A percentile compares a stretch with the other conserved stretches of the same genome.
Evolutionary conservation across 108 stramenopile genomes (phyloP).

Genomic region (Nitzschia sp.): DNA sequence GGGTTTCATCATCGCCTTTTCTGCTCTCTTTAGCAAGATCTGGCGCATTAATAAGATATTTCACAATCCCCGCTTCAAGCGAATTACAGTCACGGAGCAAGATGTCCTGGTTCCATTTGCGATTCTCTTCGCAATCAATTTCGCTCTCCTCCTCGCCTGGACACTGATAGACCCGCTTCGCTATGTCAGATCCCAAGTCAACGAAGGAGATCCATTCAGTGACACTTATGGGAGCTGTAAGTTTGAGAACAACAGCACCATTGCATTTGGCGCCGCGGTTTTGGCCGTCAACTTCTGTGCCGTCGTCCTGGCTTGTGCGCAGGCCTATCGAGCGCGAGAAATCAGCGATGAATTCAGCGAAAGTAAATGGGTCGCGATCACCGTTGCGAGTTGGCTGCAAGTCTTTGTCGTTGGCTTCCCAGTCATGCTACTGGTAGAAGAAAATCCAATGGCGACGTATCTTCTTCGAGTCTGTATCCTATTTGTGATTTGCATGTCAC

Average conservation of each 20-base stretch:
- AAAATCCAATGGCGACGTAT: conserved; percentile 18
- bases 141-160: background rate
- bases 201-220: background rate
- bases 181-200: background rate
- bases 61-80: conserved; percentile 24
- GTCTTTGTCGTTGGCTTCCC: conserved; percentile 18
- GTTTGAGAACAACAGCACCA: background rate
- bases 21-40: conserved; percentile 44
- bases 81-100: conserved; percentile 33
- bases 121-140: background rate
- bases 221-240: background rate
- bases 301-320: background rate
- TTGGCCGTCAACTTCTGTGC: background rate
- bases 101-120: conserved; percentile 47
- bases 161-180: background rate
- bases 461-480: conserved; percentile 22
- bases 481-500: conserved; percentile 16
- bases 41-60: conserved; percentile 36
- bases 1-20: conserved; percentile 40
- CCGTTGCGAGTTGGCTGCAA: conserved; percentile 14
- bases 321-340: background rate
- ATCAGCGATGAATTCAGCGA: conserved; percentile 40
- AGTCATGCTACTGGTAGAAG: conserved; percentile 23
- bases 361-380: conserved; percentile 39
- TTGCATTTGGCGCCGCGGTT: background rate